A percentile compares a stretch with the other conserved stretches of the same genome.
phyloP scores from a whole-genome alignment of 768 basidiomycete genomes.

The Infundibulicybe gibba region DNA sequence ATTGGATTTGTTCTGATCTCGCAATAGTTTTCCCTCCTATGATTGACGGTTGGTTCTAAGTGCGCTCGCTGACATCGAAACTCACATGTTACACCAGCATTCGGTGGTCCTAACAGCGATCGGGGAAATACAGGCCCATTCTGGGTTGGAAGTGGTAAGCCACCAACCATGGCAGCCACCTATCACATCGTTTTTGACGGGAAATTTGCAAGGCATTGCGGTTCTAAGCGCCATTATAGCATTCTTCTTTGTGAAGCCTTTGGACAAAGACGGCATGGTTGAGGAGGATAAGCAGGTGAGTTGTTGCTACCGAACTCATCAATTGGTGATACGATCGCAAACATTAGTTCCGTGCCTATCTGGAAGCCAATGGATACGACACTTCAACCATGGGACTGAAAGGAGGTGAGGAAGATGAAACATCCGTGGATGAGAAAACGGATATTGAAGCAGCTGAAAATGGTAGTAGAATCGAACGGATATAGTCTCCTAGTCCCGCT shows the following conservation, averaged over 20 bases:
- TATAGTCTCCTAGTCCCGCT: too few relatives aligned
- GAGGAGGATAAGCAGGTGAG: conserved; percentile 65
- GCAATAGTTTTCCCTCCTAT: conserved; percentile 59
- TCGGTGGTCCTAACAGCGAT: conserved; percentile 47
- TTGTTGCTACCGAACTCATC: conserved; percentile 2
- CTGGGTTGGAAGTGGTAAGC: conserved; percentile 71
- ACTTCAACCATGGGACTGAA: conserved; percentile 20
- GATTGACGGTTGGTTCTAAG: conserved; percentile 42
- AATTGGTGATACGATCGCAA: not conserved
- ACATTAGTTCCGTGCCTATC: conserved; percentile 73
- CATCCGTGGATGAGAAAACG: too few relatives aligned
- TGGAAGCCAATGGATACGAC: conserved; percentile 77
- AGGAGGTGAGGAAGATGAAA: too few relatives aligned
- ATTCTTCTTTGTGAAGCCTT: conserved; percentile 68
- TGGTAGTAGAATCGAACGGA: too few relatives aligned
- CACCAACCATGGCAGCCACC: not conserved
- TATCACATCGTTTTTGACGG: not conserved
- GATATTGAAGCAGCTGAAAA: too few relatives aligned
- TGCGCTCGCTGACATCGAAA: not conserved
- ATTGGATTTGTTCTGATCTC: not conserved
- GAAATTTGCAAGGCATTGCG: conserved; percentile 48
- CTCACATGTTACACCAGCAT: conserved; percentile 34
- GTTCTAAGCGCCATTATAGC: conserved; percentile 73
- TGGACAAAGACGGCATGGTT: conserved; percentile 73
- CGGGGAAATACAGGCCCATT: conserved; percentile 80